Evolutionary conservation across 495 filamentous ascomycete species (phyloP).

Genomic region (Physcia stellaris): DNA sequence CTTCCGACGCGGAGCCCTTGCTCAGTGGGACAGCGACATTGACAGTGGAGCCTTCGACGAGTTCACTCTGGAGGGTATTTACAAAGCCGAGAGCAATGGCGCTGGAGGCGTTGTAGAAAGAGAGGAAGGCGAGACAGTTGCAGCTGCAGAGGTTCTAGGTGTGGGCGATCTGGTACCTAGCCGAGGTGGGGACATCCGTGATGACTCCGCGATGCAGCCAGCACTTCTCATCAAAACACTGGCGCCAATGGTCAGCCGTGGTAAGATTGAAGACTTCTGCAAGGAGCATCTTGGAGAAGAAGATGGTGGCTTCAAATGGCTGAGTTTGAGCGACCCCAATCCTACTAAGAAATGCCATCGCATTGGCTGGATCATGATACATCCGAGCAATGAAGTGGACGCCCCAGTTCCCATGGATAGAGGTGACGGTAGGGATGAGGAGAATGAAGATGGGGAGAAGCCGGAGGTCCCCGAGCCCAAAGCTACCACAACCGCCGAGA

Average conservation of each 20-base stretch:
- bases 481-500: conserved; percentile 46
- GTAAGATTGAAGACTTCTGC: conserved; percentile 83
- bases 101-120: conserved; percentile 78
- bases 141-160: conserved; percentile 80
- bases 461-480: conserved; percentile 22
- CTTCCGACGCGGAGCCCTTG: conserved; percentile 59
- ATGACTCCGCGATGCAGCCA: conserved; percentile 71
- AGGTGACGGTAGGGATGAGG: conserved; percentile 48
- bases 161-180: conserved; percentile 78
- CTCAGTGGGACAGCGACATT: conserved; percentile 75
- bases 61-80: conserved; percentile 87
- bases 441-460: conserved; percentile 37
- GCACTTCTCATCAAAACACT: conserved; percentile 96
- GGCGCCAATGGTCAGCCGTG: conserved; percentile 88
- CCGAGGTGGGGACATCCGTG: conserved; percentile 64
- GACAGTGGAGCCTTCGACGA: conserved; percentile 78
- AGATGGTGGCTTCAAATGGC: conserved; percentile 78
- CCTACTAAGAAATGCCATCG: conserved; percentile 92
- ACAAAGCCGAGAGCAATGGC: conserved; percentile 84
- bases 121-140: conserved; percentile 85
- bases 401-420: conserved; percentile 30
- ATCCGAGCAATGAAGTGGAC: conserved; percentile 56
- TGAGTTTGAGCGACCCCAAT: conserved; percentile 91
- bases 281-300: conserved; percentile 79
- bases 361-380: conserved; percentile 95